Evolutionary conservation across 768 basidiomycete genomes (phyloP).

Genomic region (Phaffia tasmanica): DNA sequence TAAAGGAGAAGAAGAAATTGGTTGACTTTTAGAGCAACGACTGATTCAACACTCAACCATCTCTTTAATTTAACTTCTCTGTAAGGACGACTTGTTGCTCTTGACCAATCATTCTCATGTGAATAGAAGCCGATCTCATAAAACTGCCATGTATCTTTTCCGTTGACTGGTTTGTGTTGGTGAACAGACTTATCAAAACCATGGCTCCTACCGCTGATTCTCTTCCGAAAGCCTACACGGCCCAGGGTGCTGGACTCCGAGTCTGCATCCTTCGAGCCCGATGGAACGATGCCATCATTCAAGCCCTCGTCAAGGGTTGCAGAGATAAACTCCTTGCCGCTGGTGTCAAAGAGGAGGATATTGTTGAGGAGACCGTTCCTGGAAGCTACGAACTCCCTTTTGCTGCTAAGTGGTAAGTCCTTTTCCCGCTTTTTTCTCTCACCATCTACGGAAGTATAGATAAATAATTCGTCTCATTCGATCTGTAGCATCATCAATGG

Average conservation of each 20-base stretch:
- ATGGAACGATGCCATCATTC: constrained; percentile 85
- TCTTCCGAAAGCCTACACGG: constrained; percentile 17
- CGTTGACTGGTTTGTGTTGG: too few relatives aligned
- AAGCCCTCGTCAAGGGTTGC: constrained; percentile 69
- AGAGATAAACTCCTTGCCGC: constrained; percentile 64
- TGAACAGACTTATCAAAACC: background rate
- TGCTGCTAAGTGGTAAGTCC: constrained; percentile 64
- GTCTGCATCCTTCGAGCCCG: constrained; percentile 27
- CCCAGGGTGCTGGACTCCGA: constrained; percentile 24
- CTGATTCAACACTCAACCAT: too few relatives aligned
- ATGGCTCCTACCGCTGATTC: constrained; percentile 25
- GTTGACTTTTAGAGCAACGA: too few relatives aligned
- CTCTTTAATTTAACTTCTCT: too few relatives aligned
- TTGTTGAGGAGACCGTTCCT: constrained; percentile 80
- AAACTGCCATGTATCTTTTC: too few relatives aligned
- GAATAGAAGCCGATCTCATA: too few relatives aligned
- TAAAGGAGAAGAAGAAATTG: too few relatives aligned
- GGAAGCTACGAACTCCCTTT: constrained; percentile 89
- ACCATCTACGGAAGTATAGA: background rate
- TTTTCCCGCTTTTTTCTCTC: background rate
- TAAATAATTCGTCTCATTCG: background rate
- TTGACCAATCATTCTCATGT: too few relatives aligned
- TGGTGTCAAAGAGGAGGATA: constrained; percentile 82
- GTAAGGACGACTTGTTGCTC: too few relatives aligned
- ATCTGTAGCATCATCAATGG: constrained; percentile 68